Conservation (phyloP, 768 basidiomycete species). For the Coprinellus aureogranulatus region DNA sequence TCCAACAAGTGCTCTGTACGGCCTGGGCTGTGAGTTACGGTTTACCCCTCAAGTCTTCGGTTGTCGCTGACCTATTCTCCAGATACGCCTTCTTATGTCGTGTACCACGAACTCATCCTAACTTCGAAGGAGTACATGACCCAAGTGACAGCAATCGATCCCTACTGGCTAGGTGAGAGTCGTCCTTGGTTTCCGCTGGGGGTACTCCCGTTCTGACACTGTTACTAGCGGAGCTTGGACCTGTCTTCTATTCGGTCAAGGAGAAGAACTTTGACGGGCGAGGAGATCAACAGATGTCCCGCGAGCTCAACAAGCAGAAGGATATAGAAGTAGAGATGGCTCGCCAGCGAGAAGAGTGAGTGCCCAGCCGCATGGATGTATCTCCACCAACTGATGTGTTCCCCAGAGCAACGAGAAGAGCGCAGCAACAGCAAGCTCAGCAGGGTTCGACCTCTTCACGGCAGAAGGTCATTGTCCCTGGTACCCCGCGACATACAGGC, state of each 20-base stretch:
- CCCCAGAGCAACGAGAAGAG: slow-evolving; percentile 38
- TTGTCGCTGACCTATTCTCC: slow-evolving; percentile 13
- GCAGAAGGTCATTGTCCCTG: slow-evolving; percentile 72
- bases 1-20: slow-evolving; percentile 94
- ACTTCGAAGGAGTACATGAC: slow-evolving; percentile 99
- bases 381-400: background rate
- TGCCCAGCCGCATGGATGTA: slow-evolving; percentile 7
- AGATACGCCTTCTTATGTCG: slow-evolving; percentile 95
- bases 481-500: slow-evolving; percentile 73
- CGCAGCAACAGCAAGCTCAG: slow-evolving; percentile 58
- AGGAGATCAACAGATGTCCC: slow-evolving; percentile 73
- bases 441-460: slow-evolving; percentile 52
- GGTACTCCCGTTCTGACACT: slow-evolving; percentile 3
- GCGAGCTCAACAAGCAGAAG: slow-evolving; percentile 88
- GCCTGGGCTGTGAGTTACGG: slow-evolving; percentile 78
- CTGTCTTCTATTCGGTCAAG: slow-evolving; percentile 95
- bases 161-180: slow-evolving; percentile 89
- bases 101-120: slow-evolving; percentile 94
- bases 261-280: slow-evolving; percentile 97
- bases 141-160: slow-evolving; percentile 95
- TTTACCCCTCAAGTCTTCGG: background rate
- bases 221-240: slow-evolving; percentile 80
- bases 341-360: slow-evolving; percentile 73
- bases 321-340: slow-evolving; percentile 94
- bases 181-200: background rate